Evolutionary conservation across 148 eudicot species (phyloP), one percentile per base, ranked within the genome.

Genomic region (Bassia scoparia): DNA sequence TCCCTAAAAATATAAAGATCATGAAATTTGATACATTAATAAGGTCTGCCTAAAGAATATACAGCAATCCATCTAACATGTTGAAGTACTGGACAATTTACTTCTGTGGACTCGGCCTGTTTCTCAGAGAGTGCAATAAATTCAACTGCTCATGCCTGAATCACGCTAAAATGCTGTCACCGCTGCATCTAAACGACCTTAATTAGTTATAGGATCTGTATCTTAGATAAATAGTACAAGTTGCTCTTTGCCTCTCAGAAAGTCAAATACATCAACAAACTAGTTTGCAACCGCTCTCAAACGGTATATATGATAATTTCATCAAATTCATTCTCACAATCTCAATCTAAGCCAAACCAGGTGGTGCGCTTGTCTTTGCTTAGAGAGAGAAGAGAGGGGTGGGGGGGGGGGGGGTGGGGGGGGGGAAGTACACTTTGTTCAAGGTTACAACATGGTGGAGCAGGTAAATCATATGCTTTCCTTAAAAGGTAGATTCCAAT

Each of bases 41-140:
- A 0, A 41, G 46, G 20, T 52, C 53, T 48, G 54, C 37, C 54
- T 18, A 38, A 38, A 31, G 12, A 41, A 41, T 7, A 3, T 52
- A 44, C 27, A 49, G 35, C 11, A 17, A 49, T 74, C 10, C 55
- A 27, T 67, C 52, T 6, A 38, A 29, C 54, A 63, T 41, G 66
- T 48, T 41, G 8, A 53, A 41, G 12, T 8, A 41, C 12, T 41
- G 12, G 63, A 63, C 35, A 75, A 5, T 58, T 58, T 75, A 96
- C 99, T 92, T 96, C 77, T 81, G 86, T 92, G 99, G 86, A 96
- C 78, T 96, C 92, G 49, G 92, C 99, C 99, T 34, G 95, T 96
- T 80, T 87, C 74, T 96, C 97, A 48, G 99, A 92, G 54, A 96
- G 99, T 52, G 96, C 99, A 78, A 96, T 96, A 79, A 96, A 96